phyloP scores from a whole-genome alignment of 2,329 filamentous ascomycete genomes.

The Fusarium temperatum region DNA sequence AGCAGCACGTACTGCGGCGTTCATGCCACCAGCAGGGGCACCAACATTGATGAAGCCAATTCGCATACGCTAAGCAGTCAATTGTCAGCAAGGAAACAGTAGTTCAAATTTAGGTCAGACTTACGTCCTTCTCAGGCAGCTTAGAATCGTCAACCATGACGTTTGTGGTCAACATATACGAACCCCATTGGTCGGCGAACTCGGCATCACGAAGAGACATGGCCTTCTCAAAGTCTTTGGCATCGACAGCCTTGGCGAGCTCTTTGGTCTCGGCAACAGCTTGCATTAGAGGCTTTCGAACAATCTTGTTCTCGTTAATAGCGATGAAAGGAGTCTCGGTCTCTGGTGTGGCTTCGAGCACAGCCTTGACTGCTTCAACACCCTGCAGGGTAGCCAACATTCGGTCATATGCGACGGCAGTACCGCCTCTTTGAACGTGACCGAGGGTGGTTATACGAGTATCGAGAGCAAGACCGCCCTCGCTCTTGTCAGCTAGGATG shows the following conservation, averaged over 20 bases:
- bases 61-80: slow-evolving; percentile 75
- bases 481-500: slow-evolving; percentile 78
- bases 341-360: slow-evolving; percentile 87
- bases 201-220: slow-evolving; percentile 92
- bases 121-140: slow-evolving; percentile 75
- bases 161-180: slow-evolving; percentile 90
- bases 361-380: slow-evolving; percentile 91
- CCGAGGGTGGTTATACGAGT: slow-evolving; percentile 95
- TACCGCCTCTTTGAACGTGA: slow-evolving; percentile 95
- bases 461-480: slow-evolving; percentile 77
- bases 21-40: slow-evolving; percentile 97
- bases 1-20: slow-evolving; percentile 91
- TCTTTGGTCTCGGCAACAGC: slow-evolving; percentile 88
- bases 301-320: slow-evolving; percentile 97
- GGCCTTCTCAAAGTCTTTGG: slow-evolving; percentile 85
- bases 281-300: slow-evolving; percentile 86
- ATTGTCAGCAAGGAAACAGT: not conserved
- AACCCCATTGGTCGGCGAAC: slow-evolving; percentile 90
- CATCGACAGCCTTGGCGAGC: slow-evolving; percentile 82
- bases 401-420: slow-evolving; percentile 91
- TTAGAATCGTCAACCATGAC: slow-evolving; percentile 74
- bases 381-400: slow-evolving; percentile 93
- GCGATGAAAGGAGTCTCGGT: slow-evolving; percentile 95
- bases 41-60: slow-evolving; percentile 98
- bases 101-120: slow-evolving; percentile 37